Evolutionary conservation across 2,329 filamentous ascomycete genomes (phyloP), one percentile per base, ranked within the genome.

Genomic region (Fusarium incarnatum): DNA sequence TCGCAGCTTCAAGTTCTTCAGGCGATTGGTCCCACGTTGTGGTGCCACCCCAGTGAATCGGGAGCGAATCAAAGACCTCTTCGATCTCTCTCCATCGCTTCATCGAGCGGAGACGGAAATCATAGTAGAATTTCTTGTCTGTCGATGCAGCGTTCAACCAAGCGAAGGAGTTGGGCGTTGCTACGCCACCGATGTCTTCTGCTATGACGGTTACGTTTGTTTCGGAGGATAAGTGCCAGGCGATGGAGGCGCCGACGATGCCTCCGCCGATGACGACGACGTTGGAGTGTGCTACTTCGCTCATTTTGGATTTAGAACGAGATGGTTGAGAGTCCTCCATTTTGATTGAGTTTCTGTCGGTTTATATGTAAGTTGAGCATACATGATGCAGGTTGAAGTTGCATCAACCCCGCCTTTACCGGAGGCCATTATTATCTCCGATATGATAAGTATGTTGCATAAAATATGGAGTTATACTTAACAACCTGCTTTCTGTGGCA

Each of bases 181-280:
- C 68, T 15, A 56, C 32, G 10, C 68, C 68, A 2, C 68, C 68
- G 13, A 71, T 20, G 6, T 68, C 68, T 25, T 71, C 52, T 12
- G 68, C 68, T 11, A 71, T 12, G 13, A 71, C 49, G 13, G 68
- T 71, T 3, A 71, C 68, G 1, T 37, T 56, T 10, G 68, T 61
- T 11, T 68, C 30, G 16, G 13, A 60, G 28, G 68, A 49, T 6
- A 71, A 6, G n/a, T 71, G 68, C 68, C 68, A 71, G 23, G 59
- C 68, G 28, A 71, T 71, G 4, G 68, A 37, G 30, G 68, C 68
- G 18, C 68, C 68, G 20, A 71, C 45, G 22, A 71, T 71, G 8
- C 68, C 68, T 34, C 68, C 68, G 13, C 68, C 68, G 30, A 71
- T 44, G 8, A 71, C 52, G 10, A 71, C 56, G 9, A 70, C 52